phyloP scores from a whole-genome alignment of 352 stramenopile genomes.

The Phytophthora meadii region DNA sequence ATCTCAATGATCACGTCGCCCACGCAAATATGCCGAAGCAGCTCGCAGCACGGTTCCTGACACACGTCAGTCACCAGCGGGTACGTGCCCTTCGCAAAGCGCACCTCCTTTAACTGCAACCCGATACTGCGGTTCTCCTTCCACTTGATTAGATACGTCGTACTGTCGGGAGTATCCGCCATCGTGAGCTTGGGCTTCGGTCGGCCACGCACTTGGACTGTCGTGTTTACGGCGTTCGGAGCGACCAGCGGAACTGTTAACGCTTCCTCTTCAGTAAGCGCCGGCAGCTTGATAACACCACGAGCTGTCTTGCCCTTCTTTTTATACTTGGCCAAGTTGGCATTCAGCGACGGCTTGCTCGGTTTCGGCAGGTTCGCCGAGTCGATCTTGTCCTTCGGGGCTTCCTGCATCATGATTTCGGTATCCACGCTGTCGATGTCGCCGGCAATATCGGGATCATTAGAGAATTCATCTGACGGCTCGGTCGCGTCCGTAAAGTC shows the following conservation, averaged over 20 bases:
- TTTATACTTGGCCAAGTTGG: conserved; percentile 80
- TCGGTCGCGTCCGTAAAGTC: conserved; percentile 43
- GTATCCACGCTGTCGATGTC: conserved; percentile 64
- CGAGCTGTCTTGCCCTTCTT: conserved; percentile 78
- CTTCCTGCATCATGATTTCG: conserved; percentile 60
- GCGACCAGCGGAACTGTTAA: conserved; percentile 82
- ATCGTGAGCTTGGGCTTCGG: conserved; percentile 81
- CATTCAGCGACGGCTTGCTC: conserved; percentile 53
- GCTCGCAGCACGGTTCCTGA: conserved; percentile 84
- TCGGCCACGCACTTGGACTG: conserved; percentile 80
- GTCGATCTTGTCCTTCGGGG: conserved; percentile 42
- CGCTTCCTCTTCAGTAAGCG: conserved; percentile 62
- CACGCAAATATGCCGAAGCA: conserved; percentile 83
- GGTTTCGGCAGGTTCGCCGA: conserved; percentile 34
- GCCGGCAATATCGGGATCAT: conserved; percentile 54
- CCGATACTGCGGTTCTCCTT: conserved; percentile 89
- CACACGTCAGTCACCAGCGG: conserved; percentile 85
- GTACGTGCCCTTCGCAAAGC: conserved; percentile 78
- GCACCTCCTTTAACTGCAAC: conserved; percentile 84
- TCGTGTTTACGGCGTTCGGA: conserved; percentile 86
- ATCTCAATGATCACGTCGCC: conserved; percentile 90
- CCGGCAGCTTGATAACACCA: conserved; percentile 66
- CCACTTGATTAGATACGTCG: conserved; percentile 89
- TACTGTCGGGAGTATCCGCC: conserved; percentile 81
- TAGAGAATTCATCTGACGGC: conserved; percentile 44